These are phyloP conservation scores for Chimonanthus salicifolius DNA, from an alignment of 164 flowering plant genomes.

Conservation along the genomic window DNA sequence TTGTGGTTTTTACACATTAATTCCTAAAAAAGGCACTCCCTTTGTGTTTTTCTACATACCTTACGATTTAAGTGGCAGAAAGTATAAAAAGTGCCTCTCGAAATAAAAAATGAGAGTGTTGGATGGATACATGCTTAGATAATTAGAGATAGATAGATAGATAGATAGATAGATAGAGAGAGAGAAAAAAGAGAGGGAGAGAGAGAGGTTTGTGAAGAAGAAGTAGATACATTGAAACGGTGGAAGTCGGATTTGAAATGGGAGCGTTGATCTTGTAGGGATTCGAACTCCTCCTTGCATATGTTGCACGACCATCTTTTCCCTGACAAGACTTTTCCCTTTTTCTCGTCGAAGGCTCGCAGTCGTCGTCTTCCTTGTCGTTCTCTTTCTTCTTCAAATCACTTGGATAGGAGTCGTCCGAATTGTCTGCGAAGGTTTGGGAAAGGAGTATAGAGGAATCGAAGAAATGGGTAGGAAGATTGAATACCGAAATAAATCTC, in stretches of 20 bases:
- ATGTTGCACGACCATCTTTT: conserved; percentile 73
- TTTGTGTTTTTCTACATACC: no score
- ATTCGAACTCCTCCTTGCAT: conserved; percentile 77
- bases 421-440: conserved; percentile 1
- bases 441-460: conserved; percentile 23
- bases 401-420: background rate
- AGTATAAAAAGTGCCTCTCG: background rate
- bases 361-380: conserved; percentile 4
- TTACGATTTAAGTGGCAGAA: background rate
- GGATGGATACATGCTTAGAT: no score
- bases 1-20: no score
- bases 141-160: background rate
- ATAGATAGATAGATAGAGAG: no score
- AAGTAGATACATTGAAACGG: conserved; percentile 62
- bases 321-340: conserved; percentile 8
- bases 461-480: conserved; percentile 52
- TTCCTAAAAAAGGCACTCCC: no score
- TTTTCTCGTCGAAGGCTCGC: background rate
- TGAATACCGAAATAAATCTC: conserved; percentile 58
- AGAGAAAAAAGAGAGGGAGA: background rate
- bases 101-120: background rate
- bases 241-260: conserved; percentile 92
- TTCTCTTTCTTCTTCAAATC: background rate
- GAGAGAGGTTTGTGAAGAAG: background rate
- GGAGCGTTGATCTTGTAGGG: conserved; percentile 78